A percentile compares a stretch with the other conserved stretches of the same genome.
Evolutionary conservation across 2,329 filamentous ascomycete genomes (phyloP).

Genomic region (Scopulariopsis brevicaulis): DNA sequence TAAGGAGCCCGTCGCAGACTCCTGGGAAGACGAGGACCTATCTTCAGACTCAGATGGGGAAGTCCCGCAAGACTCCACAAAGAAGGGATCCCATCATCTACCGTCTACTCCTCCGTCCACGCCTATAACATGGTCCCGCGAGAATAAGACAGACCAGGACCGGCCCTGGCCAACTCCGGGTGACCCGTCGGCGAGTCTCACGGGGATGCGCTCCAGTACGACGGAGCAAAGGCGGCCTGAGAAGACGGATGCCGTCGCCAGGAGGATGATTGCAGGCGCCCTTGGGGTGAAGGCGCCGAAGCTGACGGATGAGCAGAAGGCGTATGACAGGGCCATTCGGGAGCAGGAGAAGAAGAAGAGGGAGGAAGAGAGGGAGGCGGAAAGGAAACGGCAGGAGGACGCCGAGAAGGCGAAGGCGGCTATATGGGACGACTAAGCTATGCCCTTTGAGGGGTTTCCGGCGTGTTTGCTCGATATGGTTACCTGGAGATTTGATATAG

Average conservation of each 20-base stretch:
- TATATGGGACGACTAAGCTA: conserved; percentile 65
- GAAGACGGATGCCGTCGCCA: conserved; percentile 87
- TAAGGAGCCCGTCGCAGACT: conserved; percentile 24
- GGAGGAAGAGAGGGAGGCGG: conserved; percentile 59
- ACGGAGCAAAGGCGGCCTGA: conserved; percentile 47
- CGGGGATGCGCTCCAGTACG: conserved; percentile 11
- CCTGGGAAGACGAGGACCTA: conserved; percentile 48
- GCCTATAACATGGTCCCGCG: conserved; percentile 44
- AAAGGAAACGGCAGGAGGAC: conserved; percentile 47
- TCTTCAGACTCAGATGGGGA: conserved; percentile 25
- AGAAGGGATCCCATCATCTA: conserved; percentile 9
- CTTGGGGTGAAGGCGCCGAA: conserved; percentile 71
- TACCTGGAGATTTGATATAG: not conserved
- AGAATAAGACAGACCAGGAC: conserved; percentile 10
- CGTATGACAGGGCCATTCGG: conserved; percentile 71
- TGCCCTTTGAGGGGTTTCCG: not conserved
- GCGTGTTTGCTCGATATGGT: not conserved
- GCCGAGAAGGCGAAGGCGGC: conserved; percentile 67
- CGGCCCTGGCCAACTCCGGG: conserved; percentile 8
- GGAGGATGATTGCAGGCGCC: conserved; percentile 79
- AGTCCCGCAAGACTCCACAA: not conserved
- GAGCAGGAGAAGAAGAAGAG: conserved; percentile 74
- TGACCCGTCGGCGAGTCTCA: not conserved
- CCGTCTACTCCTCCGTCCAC: conserved; percentile 54
- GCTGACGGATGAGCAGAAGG: conserved; percentile 77